Percentiles rank a stretch among this genome's conserved stretches.
These are phyloP conservation scores for Talaromyces sp. DNA, from an alignment of 2,329 filamentous ascomycete species.

Conservation along the genomic window DNA sequence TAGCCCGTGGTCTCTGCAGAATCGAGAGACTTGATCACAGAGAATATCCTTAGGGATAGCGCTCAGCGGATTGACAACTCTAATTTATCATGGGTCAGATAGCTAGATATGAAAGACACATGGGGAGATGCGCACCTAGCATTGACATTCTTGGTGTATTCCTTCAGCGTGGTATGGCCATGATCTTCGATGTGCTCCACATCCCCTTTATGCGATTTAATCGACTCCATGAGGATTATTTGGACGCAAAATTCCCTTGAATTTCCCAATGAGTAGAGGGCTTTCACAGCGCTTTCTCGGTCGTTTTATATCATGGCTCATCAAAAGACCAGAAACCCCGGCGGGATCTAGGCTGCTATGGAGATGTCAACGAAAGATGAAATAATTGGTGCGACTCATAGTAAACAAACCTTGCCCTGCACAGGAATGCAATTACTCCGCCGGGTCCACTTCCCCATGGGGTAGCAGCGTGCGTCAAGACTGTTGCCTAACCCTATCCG, in stretches of 20 bases:
- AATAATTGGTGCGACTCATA: neutral
- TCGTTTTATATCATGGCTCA: neutral
- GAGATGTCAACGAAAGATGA: neutral
- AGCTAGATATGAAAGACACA: neutral
- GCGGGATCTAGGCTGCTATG: neutral
- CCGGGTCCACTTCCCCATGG: neutral
- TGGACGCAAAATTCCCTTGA: neutral
- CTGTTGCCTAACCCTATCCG: neutral
- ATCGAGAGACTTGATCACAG: conserved; percentile 49
- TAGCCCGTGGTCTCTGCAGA: conserved; percentile 46
- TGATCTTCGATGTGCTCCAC: conserved; percentile 16
- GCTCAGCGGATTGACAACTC: conserved; percentile 50
- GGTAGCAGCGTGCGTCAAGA: neutral
- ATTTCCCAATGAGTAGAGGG: neutral
- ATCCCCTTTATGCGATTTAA: neutral
- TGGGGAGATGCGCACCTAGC: conserved; percentile 8
- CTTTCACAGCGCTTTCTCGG: neutral
- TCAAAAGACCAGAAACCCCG: neutral
- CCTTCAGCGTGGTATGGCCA: conserved; percentile 5
- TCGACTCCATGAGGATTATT: neutral
- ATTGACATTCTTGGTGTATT: conserved; percentile 16
- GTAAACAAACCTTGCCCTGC: neutral
- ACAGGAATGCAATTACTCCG: neutral
- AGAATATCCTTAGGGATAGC: conserved; percentile 50
- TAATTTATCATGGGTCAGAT: conserved; percentile 7